Evolutionary conservation across 2,329 filamentous ascomycete genomes (phyloP), one percentile per base, ranked within the genome.

Genomic region (Paracoccidioides lutzii): DNA sequence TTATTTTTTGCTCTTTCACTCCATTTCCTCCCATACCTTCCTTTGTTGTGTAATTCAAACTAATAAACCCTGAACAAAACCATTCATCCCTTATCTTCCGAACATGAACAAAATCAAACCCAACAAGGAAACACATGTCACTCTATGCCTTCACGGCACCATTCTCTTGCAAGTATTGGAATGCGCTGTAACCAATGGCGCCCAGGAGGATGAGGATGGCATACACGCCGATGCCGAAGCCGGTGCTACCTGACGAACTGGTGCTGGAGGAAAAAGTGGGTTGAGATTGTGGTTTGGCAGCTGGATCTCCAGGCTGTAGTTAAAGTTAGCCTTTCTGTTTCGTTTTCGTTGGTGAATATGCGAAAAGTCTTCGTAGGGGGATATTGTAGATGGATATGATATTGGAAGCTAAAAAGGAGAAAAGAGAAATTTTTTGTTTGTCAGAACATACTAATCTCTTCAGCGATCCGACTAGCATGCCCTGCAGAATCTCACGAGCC

Each of bases 401-500:
- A 44, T 10, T 45, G 10, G n/a, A 10, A 43, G 15, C 28, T 22
- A 22, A 22, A 50, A 53, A 37, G 51, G 33, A 55, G 41, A 53
- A 50, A 45, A 53, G 28, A 43, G 54, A 56, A n/a, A 33, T 38
- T 38, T 43, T 38, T 22, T 22, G 1, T 22, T 22, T 22, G 22
- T 22, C 22, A 45, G 43, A 15, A 71, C 83, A 67, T 80, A 94
- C 88, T 78, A 81, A 71, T 72, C 88, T 82, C 83, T 95, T 94
- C 71, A 96, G 74, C 41, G 70, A 78, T 62, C 88, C 90, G 63
- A 93, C 80, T 53, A 83, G 74, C 62, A 95, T 77, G 67, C 82
- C 81, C 37, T 86, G 83, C 57, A 98, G 83, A 63, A 95, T 91
- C 78, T 97, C 91, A 63, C 93, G 86, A 63, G 93, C 93, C 80